Evolutionary conservation across 2,329 filamentous ascomycete genomes (phyloP), one percentile per base, ranked within the genome.

Genomic region (Fusarium humuli): DNA sequence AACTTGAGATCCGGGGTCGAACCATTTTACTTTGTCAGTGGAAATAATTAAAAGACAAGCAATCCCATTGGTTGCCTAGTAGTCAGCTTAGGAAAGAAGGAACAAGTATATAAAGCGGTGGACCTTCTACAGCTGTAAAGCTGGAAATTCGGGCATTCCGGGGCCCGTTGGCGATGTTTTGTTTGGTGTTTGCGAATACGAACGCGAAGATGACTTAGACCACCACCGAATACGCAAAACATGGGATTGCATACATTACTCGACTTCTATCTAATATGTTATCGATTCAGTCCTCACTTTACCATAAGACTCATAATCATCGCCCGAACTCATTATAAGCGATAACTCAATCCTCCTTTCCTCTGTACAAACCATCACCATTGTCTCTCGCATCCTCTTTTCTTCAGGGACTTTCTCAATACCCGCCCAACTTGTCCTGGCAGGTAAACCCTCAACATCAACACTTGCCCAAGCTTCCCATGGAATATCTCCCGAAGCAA

Each of bases 381-480:
- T 34, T 20, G 73, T 73, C 42, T 75, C 74, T 0, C 67, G 53
- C 44, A 75, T 61, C 3, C 75, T 74, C 9, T 40, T 56, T 16
- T 7, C 34, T 41, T 75, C 74, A 1, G 74, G 70, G 10, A 77
- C 64, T 13, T 41, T 68, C 1, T 67, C 55, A 14, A 75, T 55
- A 2, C 69, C 74, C 1, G 63, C 70, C 75, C 75, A 77, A 40
- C 61, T 74, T 46, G 37, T 66, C 41, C 29, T 57, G 12, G 58
- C 13, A 5, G 50, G 58, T 8, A 72, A 48, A 7, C 56, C 20
- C 10, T 65, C 25, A 14, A 59, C 22, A 20, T 74, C 50, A 1
- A 69, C 40, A n/a, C 44, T 58, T 29, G 69, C 67, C 53, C 76
- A 76, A 4, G 46, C 61, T 41, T 76, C 74, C 74, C 74, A 76